phyloP scores from a whole-genome alignment of 2,329 filamentous ascomycete species.

The Mollisiaceae sp. region DNA sequence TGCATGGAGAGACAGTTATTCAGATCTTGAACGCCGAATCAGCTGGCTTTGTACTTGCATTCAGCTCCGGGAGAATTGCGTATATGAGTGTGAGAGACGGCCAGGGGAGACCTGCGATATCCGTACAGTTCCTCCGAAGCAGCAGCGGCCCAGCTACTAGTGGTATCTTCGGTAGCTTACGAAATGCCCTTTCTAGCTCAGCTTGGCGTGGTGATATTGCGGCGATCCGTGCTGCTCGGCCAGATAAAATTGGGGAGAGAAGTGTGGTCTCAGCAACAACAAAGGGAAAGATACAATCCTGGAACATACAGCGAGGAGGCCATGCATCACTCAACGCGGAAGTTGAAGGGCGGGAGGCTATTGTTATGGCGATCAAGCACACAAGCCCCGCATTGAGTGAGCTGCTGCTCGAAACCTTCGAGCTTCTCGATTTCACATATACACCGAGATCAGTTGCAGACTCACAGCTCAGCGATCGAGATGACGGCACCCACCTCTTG shows the following conservation, averaged over 20 bases:
- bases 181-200: slow-evolving; percentile 73
- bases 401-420: slow-evolving; percentile 64
- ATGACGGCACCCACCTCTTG: slow-evolving; percentile 61
- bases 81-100: slow-evolving; percentile 86
- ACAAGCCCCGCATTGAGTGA: slow-evolving; percentile 54
- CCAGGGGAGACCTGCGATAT: slow-evolving; percentile 83
- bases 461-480: slow-evolving; percentile 57
- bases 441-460: slow-evolving; percentile 59
- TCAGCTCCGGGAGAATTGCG: slow-evolving; percentile 84
- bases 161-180: slow-evolving; percentile 82
- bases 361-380: slow-evolving; percentile 66
- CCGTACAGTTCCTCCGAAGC: slow-evolving; percentile 75
- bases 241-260: slow-evolving; percentile 78
- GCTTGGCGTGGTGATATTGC: slow-evolving; percentile 78
- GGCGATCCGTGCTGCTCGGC: slow-evolving; percentile 76
- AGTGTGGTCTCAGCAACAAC: slow-evolving; percentile 81
- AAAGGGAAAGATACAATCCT: slow-evolving; percentile 79
- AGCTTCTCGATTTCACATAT: slow-evolving; percentile 81
- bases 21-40: slow-evolving; percentile 82
- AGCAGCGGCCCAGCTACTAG: slow-evolving; percentile 58
- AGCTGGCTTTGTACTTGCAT: slow-evolving; percentile 82
- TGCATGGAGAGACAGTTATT: slow-evolving; percentile 77
- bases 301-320: slow-evolving; percentile 88
- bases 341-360: slow-evolving; percentile 68
- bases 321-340: slow-evolving; percentile 78